Conservation (phyloP, 1,139 yeast species). For the Saccharomyces pastorianus region DNA sequence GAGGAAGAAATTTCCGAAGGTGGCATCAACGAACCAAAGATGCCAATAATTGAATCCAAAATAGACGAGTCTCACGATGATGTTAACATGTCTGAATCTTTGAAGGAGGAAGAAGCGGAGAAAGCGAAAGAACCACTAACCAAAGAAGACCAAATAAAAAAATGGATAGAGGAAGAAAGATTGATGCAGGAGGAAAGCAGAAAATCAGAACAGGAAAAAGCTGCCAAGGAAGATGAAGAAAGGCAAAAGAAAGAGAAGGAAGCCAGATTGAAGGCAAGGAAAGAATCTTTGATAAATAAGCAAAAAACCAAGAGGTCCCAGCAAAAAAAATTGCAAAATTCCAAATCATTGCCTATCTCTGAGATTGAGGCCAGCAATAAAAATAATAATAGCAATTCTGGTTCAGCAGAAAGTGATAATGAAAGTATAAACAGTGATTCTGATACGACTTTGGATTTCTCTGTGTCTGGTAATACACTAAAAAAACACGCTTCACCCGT, state of each 20-base stretch:
- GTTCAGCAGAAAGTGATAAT: neutral
- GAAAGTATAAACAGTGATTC: neutral
- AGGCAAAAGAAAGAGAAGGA: slow-evolving; percentile 6
- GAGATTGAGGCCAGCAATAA: neutral
- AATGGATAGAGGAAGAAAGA: slow-evolving; percentile 4
- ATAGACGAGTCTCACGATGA: neutral
- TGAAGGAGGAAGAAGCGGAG: neutral
- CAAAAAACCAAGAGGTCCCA: neutral
- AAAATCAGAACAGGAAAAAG: slow-evolving; percentile 1
- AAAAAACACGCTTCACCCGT: slow-evolving; percentile 13
- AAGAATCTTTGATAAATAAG: neutral
- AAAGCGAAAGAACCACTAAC: neutral
- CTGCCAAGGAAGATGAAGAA: slow-evolving; percentile 4
- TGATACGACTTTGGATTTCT: neutral
- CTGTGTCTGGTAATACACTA: neutral
- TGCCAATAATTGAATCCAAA: slow-evolving; percentile 1
- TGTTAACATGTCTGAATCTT: neutral
- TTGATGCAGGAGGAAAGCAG: neutral
- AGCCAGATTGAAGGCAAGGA: neutral
- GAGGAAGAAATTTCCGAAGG: neutral
- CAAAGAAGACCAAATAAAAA: slow-evolving; percentile 1
- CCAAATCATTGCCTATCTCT: neutral
- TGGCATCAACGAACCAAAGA: neutral
- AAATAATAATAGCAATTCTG: neutral
- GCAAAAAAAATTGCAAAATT: neutral